These are phyloP conservation scores for Fusarium sp. DNA, from an alignment of 2,329 filamentous ascomycete genomes.

Conservation along the genomic window DNA sequence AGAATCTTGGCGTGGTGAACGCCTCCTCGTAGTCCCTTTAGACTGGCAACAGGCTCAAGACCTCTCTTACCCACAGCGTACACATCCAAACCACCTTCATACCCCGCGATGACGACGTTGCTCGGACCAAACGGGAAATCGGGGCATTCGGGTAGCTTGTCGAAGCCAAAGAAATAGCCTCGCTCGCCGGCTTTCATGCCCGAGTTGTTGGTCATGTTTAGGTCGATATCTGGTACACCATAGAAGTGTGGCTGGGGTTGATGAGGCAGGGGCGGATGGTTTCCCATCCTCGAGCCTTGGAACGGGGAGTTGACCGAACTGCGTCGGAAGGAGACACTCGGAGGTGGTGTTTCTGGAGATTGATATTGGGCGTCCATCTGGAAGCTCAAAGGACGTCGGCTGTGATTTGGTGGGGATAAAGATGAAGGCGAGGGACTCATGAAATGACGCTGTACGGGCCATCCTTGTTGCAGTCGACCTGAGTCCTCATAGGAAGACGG, in stretches of 20 bases:
- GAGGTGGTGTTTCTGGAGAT: conserved; percentile 51
- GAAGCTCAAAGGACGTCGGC: conserved; percentile 62
- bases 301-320: conserved; percentile 63
- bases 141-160: conserved; percentile 66
- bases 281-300: conserved; percentile 53
- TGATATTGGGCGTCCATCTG: conserved; percentile 60
- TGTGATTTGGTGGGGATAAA: conserved; percentile 48
- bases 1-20: conserved; percentile 86
- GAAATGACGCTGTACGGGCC: conserved; percentile 58
- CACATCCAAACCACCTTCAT: conserved; percentile 81
- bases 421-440: conserved; percentile 57
- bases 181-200: conserved; percentile 71
- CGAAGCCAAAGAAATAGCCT: conserved; percentile 84
- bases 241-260: conserved; percentile 82
- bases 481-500: conserved; percentile 63
- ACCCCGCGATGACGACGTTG: conserved; percentile 79
- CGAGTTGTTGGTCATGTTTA: conserved; percentile 67
- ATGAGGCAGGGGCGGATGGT: conserved; percentile 75
- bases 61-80: conserved; percentile 77
- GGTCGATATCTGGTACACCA: conserved; percentile 76
- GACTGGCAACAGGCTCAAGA: conserved; percentile 72
- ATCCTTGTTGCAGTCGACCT: conserved; percentile 53
- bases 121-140: conserved; percentile 56
- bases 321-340: conserved; percentile 51
- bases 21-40: conserved; percentile 81